phyloP scores from a whole-genome alignment of 106 monocot genomes.

The Hemerocallis citrina region DNA sequence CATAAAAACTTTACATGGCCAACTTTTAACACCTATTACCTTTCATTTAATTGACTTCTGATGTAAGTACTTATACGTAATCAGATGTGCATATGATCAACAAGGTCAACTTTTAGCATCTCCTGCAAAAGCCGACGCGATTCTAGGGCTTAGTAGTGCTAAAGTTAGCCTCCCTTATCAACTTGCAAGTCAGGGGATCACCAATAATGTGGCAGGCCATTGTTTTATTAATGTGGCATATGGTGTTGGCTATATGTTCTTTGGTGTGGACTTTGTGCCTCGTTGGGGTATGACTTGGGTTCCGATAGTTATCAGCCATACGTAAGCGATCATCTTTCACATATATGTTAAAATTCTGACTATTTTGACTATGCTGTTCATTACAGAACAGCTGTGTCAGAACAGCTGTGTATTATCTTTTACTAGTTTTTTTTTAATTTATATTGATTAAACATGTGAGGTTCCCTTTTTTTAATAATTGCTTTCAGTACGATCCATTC shows the following conservation, averaged over 20 bases:
- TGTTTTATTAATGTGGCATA: constrained; percentile 46
- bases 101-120: constrained; percentile 61
- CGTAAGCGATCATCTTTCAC: constrained; percentile 29
- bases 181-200: constrained; percentile 54
- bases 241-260: constrained; percentile 74
- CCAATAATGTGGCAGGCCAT: constrained; percentile 73
- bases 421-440: too few species aligned
- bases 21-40: too few species aligned
- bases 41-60: too few species aligned
- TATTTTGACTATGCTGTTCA: too few species aligned
- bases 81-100: constrained; percentile 81
- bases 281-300: constrained; percentile 79
- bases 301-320: constrained; percentile 25
- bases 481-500: too few species aligned
- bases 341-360: too few species aligned
- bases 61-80: not conserved
- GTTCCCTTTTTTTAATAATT: too few species aligned
- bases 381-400: too few species aligned
- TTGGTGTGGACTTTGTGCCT: constrained; percentile 82
- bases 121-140: constrained; percentile 74
- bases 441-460: too few species aligned
- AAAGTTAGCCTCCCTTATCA: constrained; percentile 70
- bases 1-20: not conserved
- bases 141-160: constrained; percentile 59
- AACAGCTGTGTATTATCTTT: too few species aligned